A percentile compares a stretch with the other conserved stretches of the same genome.
Conservation (phyloP, 495 filamentous ascomycete genomes). For the Pyronema omphalodes region DNA sequence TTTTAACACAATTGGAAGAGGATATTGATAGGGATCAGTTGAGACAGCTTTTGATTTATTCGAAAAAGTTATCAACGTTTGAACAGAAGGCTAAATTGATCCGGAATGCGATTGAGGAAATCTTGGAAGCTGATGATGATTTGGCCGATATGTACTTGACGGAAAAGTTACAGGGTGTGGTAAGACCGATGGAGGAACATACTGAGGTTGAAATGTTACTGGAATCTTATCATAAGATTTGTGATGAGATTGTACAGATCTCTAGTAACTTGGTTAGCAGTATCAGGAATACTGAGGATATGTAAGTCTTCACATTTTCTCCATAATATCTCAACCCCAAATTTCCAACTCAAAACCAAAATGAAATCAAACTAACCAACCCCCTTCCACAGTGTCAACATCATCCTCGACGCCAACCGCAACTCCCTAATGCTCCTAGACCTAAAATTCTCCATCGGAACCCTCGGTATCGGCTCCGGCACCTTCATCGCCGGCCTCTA, state of each 20-base stretch:
- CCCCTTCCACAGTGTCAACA: conserved; percentile 58
- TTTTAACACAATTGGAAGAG: conserved; percentile 80
- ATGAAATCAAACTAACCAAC: not conserved
- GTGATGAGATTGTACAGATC: conserved; percentile 92
- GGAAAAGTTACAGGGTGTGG: conserved; percentile 57
- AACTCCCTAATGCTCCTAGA: conserved; percentile 97
- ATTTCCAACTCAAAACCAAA: not conserved
- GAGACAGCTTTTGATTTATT: conserved; percentile 72
- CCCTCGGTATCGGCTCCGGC: conserved; percentile 74
- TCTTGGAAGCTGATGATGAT: conserved; percentile 96
- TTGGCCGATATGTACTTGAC: conserved; percentile 86
- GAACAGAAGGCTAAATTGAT: conserved; percentile 93
- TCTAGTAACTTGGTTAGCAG: conserved; percentile 83
- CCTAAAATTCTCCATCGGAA: conserved; percentile 88
- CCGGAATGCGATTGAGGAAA: conserved; percentile 83
- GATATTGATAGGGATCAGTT: conserved; percentile 93
- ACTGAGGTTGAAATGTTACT: conserved; percentile 92
- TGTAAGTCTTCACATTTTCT: conserved; percentile 39
- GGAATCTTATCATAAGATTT: conserved; percentile 93
- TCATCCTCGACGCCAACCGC: conserved; percentile 93
- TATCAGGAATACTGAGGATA: conserved; percentile 96
- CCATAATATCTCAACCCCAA: no score
- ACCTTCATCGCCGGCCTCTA: conserved; percentile 93
- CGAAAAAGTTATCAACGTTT: conserved; percentile 88
- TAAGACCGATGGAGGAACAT: conserved; percentile 70